Base-by-base conservation (phyloP, 73 alveolate species). In the Stentor roeselii region DNA sequence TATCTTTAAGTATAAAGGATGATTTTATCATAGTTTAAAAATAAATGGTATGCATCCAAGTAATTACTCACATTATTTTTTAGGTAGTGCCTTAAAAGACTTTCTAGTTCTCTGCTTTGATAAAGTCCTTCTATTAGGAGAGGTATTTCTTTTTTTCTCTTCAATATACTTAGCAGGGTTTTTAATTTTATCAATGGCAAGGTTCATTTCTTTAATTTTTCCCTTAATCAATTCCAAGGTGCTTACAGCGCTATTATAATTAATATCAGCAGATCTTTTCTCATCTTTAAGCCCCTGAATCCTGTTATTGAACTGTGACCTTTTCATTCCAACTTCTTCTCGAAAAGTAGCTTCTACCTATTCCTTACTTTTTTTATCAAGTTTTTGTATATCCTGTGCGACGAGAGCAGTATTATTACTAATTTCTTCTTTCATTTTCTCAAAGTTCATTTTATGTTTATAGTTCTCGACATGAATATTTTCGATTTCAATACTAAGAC, bases 291-390 rank as follows among this genome's bases (percentile, higher is more conserved):
- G 37, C 41, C 34, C 41, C 37, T 21, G 27, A 67, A 21, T 67
- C 41, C 11, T 34, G 34, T 21, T 67, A 27, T 67, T 27, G 14
- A 67, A 67, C 37, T 67, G 80, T 0, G 41, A 36, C 34, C 80
- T 67, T 67, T 32, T 67, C 14, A 67, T 14, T 34, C 41, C 80
- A 67, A 67, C 21, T 21, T 67, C 80, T 67, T 67, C 80, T 67
- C 41, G 21, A 14, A 32, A 30, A 21, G 27, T n/a, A 14, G n/a
- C 41, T 21, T 32, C 80, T 67, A 2, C n/a, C 41, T 67, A 67
- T 67, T 27, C 11, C 42, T 67, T 67, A 67, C 80, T 21, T 67
- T 67, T 36, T 2, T 67, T 67, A 27, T 67, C 80, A 21, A 30
- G 41, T 32, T 67, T 67, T 67, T 67, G 21, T 1, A 67, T 67